Base-by-base conservation (phyloP, 1,139 yeast species). In the Pichia sp. region DNA sequence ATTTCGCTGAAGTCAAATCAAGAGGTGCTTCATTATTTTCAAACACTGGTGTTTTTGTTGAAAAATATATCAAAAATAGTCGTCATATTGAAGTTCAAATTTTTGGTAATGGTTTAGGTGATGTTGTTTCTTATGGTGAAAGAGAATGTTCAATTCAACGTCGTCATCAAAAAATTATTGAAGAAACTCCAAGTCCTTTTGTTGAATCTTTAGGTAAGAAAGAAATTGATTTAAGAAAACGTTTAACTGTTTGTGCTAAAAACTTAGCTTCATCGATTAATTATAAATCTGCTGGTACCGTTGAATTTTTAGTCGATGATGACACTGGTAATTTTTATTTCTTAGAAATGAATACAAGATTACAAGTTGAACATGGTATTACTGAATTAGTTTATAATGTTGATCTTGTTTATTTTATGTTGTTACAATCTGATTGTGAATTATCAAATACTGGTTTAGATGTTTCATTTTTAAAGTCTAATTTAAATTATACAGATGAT, bases 101-200 rank as follows among this genome's bases (percentile, higher is more conserved):
- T 29, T 69, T 71, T 51, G 76, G 75, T 11, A 70, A 72, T 54
- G 68, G 68, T 36, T 54, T 58, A 39, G 74, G 75, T 16, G 69
- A 69, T 48, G 68, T 68, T 12, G 61, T 70, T 16, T 69, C 74
- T 2, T 65, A 67, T 35, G 74, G 74, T 22, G 76, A 71, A 53
- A 62, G 76, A 40, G 76, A 72, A 47, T 71, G 76, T 48, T 69
- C 74, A 9, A 70, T 71, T 33, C 76, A 71, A 58, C 63, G 76
- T 51, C 62, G 76, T 28, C 76, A 71, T 52, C 76, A 71, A 49
- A 71, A 71, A 52, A 73, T 71, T n/a, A 61, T 73, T 36, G 78
- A 73, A 53, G 77, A 72, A 54, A 60, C 73, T 4, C 77, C 77
- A 20, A 69, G 63, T 50, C 68, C 69, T 5, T 64, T 64, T 47